A percentile compares a stretch with the other conserved stretches of the same genome.
Evolutionary conservation across 768 basidiomycete species (phyloP).

Genomic region (Phylloporus arenicola): DNA sequence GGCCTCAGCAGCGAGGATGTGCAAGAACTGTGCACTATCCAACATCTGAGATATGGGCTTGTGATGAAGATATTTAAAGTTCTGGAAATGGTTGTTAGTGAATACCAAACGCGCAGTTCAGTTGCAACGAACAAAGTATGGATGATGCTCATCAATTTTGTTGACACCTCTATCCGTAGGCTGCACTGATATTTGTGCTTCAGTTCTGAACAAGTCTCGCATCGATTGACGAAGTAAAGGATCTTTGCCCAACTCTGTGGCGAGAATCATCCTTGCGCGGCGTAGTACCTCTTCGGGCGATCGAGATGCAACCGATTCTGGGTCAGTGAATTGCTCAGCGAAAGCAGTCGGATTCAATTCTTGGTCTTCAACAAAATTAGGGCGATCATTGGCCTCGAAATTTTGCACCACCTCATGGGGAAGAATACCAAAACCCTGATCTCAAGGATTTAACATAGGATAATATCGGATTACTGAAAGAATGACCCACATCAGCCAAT

Average conservation of each 20-base stretch:
- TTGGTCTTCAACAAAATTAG: conserved; percentile 76
- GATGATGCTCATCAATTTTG: conserved; percentile 72
- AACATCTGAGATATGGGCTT: conserved; percentile 72
- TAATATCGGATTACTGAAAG: neutral
- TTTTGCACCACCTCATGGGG: conserved; percentile 84
- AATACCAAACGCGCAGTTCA: neutral
- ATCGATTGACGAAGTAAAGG: conserved; percentile 78
- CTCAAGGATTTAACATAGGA: neutral
- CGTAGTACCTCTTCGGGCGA: conserved; percentile 63
- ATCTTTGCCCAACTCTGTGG: conserved; percentile 90
- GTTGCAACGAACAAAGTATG: conserved; percentile 54
- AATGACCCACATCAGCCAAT: conserved; percentile 65
- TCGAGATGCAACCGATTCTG: conserved; percentile 53
- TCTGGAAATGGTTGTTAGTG: conserved; percentile 40
- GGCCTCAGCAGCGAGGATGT: conserved; percentile 87
- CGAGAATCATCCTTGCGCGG: conserved; percentile 75
- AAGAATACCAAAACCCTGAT: conserved; percentile 80
- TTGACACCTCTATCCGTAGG: conserved; percentile 83
- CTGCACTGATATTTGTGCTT: conserved; percentile 70
- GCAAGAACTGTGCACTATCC: conserved; percentile 74
- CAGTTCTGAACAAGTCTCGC: conserved; percentile 66
- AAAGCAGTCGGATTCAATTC: conserved; percentile 71
- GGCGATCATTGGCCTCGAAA: conserved; percentile 54
- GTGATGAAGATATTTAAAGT: conserved; percentile 88
- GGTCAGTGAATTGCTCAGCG: conserved; percentile 82